Base-by-base conservation (phyloP, 179 eudicot species). In the Actinidia chinensis region DNA sequence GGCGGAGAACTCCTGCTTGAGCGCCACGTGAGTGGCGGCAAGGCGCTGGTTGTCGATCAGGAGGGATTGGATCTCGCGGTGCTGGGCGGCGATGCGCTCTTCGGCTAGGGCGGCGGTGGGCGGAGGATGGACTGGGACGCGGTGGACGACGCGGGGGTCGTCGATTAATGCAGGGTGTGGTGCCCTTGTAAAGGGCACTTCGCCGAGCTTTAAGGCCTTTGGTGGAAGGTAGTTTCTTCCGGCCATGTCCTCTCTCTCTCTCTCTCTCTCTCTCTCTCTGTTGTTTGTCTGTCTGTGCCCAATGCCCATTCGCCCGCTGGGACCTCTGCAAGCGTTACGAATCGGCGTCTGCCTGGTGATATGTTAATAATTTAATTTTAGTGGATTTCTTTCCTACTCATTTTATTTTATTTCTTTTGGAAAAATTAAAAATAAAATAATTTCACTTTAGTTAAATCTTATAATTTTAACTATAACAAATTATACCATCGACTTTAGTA, bases 1-100 rank as follows among this genome's bases (percentile, higher is more conserved):
- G 22, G 79, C 78, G 54, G 87, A 18, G n/a, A 93, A 87, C 63
- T 95, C 94, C 76, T 93, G 92, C 58, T 89, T 87, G 66, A 93
- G 91, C 1, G 93, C 88, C 7, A 85, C 85, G 88, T 89, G 92
- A n/a, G 86, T 83, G 46, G 90, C 86, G 9, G 88, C 85, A 33
- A 95, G 86, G 5, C 87, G 89, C 22, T 88, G 90, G 55, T 90
- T 89, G 82, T 95, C 97, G 18, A 63, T 36, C 36, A 89, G 83
- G 9, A 93, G 92, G 61, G 87, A 40, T 74, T 95, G 90, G 75
- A 91, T 87, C 64, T 93, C 89, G 18, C 86, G 90, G 79, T 78
- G 84, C 50, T 87, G 86, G 46, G 78, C 60, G 67, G 72, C 66
- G 71, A 85, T 66, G 50, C 79, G 87, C 9, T 89, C 92, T 25